Conservation (phyloP, 83 land plant genomes). For the Picea engelmannii region DNA sequence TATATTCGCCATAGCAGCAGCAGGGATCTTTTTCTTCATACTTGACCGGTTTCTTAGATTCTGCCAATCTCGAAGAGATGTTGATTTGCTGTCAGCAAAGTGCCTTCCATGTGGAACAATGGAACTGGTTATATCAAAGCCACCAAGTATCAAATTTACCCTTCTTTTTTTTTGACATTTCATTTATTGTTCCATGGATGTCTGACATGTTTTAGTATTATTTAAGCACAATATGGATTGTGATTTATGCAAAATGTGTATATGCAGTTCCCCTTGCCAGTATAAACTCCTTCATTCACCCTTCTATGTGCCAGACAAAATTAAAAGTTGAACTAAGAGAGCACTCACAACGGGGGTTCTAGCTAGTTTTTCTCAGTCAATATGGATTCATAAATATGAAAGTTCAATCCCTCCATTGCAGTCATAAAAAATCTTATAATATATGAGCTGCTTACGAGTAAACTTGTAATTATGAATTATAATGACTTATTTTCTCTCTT, state of each 20-base stretch:
- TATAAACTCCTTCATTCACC: not conserved
- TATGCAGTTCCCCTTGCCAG: not conserved
- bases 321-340: not conserved
- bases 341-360: too few relatives aligned
- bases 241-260: not conserved
- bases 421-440: too few relatives aligned
- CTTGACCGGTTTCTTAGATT: slow-evolving; percentile 92
- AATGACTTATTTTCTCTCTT: too few relatives aligned
- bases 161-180: not conserved
- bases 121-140: slow-evolving; percentile 78
- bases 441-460: too few relatives aligned
- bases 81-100: slow-evolving; percentile 63
- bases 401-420: too few relatives aligned
- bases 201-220: not conserved
- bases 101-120: slow-evolving; percentile 85
- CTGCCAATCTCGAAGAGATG: slow-evolving; percentile 73
- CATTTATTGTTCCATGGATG: not conserved
- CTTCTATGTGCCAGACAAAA: not conserved
- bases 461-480: too few relatives aligned
- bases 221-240: slow-evolving; percentile 1
- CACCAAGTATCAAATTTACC: slow-evolving; percentile 52
- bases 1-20: slow-evolving; percentile 65
- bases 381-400: too few relatives aligned
- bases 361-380: too few relatives aligned
- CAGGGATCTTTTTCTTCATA: slow-evolving; percentile 77